These are phyloP conservation scores for Ceratocystis cacaofunesta DNA, from an alignment of 2,329 filamentous ascomycete species.

Conservation along the genomic window DNA sequence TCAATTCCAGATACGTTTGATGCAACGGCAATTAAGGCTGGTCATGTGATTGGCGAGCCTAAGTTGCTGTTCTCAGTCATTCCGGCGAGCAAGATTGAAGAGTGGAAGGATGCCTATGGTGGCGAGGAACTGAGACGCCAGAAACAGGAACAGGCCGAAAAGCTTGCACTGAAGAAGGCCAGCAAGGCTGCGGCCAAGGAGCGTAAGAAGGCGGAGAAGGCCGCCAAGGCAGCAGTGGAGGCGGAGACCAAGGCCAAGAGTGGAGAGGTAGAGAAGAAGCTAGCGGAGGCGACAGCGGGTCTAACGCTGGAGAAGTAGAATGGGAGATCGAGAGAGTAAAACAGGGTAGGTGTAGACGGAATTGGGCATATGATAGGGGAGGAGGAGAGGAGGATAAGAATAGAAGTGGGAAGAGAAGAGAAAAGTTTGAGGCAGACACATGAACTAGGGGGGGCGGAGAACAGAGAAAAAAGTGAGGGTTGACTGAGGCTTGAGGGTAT, in stretches of 20 bases:
- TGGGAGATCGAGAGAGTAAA: neutral
- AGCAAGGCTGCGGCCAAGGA: slow-evolving; percentile 37
- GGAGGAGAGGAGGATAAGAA: neutral
- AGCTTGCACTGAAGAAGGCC: slow-evolving; percentile 37
- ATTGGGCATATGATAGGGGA: neutral
- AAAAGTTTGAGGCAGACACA: no score
- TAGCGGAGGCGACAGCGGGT: slow-evolving; percentile 17
- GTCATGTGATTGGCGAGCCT: slow-evolving; percentile 69
- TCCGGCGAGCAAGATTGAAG: slow-evolving; percentile 62
- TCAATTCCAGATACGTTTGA: slow-evolving; percentile 54
- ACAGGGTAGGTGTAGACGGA: neutral
- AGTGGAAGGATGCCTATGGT: slow-evolving; percentile 68
- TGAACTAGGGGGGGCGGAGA: neutral
- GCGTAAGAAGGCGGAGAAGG: slow-evolving; percentile 27
- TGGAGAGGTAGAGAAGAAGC: slow-evolving; percentile 18
- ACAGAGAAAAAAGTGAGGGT: neutral
- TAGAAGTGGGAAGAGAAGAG: no score
- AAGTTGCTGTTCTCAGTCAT: slow-evolving; percentile 71
- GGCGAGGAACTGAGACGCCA: slow-evolving; percentile 52
- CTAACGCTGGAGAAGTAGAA: slow-evolving; percentile 19
- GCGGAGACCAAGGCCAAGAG: slow-evolving; percentile 17
- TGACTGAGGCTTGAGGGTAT: neutral
- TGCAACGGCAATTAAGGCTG: slow-evolving; percentile 46
- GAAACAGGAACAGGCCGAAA: slow-evolving; percentile 42
- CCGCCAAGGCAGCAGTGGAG: slow-evolving; percentile 19